phyloP scores from a whole-genome alignment of 2,329 filamentous ascomycete genomes.

The Penicillium sp. region DNA sequence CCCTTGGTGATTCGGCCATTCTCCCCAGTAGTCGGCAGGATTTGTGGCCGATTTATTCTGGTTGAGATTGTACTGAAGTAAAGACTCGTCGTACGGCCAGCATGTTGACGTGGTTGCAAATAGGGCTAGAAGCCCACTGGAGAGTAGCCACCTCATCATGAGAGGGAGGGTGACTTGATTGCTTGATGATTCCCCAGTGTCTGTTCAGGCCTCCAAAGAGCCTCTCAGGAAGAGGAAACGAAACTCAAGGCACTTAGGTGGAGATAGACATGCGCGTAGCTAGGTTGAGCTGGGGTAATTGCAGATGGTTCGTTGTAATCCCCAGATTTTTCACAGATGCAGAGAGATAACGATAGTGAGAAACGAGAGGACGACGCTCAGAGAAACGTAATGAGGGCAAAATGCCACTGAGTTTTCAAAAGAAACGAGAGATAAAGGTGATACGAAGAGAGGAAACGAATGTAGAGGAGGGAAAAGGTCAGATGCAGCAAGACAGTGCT shows the following conservation, averaged over 20 bases:
- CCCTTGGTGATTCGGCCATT: conserved; percentile 53
- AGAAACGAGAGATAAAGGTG: conserved; percentile 7
- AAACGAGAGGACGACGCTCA: conserved; percentile 19
- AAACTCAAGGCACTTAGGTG: background rate
- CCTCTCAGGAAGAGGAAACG: conserved; percentile 1
- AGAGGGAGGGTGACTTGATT: conserved; percentile 4
- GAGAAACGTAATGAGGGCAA: conserved; percentile 2
- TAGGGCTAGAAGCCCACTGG: conserved; percentile 36
- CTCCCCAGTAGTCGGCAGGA: conserved; percentile 61
- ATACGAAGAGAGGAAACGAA: conserved; percentile 8
- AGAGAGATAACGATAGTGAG: conserved; percentile 10
- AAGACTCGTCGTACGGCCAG: conserved; percentile 55
- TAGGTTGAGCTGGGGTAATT: background rate
- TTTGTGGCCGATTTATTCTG: conserved; percentile 58
- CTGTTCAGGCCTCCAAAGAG: background rate
- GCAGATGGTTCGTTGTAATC: background rate
- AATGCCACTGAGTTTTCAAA: conserved; percentile 2
- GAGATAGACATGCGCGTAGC: background rate
- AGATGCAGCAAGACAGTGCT: conserved; percentile 7
- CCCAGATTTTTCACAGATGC: background rate
- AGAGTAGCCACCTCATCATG: conserved; percentile 39
- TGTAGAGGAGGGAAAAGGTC: conserved; percentile 7
- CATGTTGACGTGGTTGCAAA: conserved; percentile 33
- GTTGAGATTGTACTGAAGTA: conserved; percentile 64
- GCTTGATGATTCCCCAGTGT: conserved; percentile 3